Evolutionary conservation across 352 stramenopile genomes (phyloP), one percentile per base, ranked within the genome.

Genomic region (Hyaloperonospora arabidopsidis): DNA sequence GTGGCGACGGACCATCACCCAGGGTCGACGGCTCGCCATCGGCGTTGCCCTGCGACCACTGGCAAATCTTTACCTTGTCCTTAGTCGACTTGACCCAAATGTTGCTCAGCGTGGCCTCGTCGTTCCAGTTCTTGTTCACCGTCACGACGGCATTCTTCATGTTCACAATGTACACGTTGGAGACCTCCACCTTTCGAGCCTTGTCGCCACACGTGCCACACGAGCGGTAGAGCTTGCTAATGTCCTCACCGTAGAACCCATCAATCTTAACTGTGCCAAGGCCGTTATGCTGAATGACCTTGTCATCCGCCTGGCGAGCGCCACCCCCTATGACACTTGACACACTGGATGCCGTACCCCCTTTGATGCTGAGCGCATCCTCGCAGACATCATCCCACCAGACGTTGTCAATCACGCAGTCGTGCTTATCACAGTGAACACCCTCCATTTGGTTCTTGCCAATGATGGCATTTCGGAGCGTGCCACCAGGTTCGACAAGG

Each of bases 381-480:
- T 67, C 59, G 23, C 59, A 67, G n/a, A 67, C 59, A 15, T 67
- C 59, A 7, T 67, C 53, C 59, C 59, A 66, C 59, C 52, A 66
- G 2, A 66, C 59, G 38, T 66, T 66, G 5, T 58, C 23, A 17
- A 67, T 57, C 8, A 38, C 63, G 40, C 60, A 67, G 46, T 60
- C 46, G n/a, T 57, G 45, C 4, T 45, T 15, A 25, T 67, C 59
- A n/a, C 59, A 67, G 49, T 66, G 59, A 2, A 66, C 53, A 22
- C 39, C 39, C 17, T 45, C 39, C 39, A 45, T 45, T 45, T 45
- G 39, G 18, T 45, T 22, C 39, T 58, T 82, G 69, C 74, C 74
- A 28, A 84, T 79, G 61, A 84, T 84, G n/a, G 57, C 74, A 48
- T 84, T 81, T 52, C 73, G 72, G 17, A 84, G 66, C 8, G 67